Evolutionary conservation across 768 basidiomycete genomes (phyloP).

Genomic region (Tulasnella calospora): DNA sequence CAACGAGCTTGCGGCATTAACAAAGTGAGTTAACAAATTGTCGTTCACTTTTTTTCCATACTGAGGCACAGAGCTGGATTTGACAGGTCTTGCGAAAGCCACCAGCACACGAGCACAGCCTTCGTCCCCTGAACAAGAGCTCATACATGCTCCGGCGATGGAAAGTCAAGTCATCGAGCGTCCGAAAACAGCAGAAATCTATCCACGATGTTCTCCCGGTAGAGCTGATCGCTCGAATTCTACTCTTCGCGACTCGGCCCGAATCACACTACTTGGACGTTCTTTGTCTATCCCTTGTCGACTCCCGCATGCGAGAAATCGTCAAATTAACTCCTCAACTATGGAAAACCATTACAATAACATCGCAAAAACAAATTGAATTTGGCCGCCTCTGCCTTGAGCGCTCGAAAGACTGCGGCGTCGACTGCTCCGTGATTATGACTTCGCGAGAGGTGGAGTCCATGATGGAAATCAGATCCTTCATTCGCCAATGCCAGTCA

Average conservation of each 20-base stretch:
- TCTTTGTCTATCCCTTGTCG: not conserved
- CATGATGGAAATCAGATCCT: not conserved
- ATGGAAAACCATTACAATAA: not conserved
- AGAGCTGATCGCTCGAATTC: not conserved
- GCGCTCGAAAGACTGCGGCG: not conserved
- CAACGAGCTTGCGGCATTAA: too few relatives aligned
- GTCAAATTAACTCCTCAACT: not conserved
- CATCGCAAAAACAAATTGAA: not conserved
- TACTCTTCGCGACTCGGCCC: not conserved
- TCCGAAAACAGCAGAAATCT: not conserved
- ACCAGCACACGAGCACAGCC: too few relatives aligned
- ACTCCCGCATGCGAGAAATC: conserved; percentile 5
- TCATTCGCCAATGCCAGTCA: not conserved
- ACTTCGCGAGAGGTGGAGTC: not conserved
- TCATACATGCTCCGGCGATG: not conserved
- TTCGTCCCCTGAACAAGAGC: not conserved
- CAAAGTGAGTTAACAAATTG: too few relatives aligned
- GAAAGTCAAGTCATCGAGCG: not conserved
- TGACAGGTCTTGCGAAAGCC: too few relatives aligned
- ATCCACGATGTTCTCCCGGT: not conserved
- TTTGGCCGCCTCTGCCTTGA: not conserved
- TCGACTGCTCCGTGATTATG: not conserved
- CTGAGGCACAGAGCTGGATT: too few relatives aligned
- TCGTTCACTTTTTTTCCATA: too few relatives aligned
- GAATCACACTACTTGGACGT: not conserved